Base-by-base conservation (phyloP, 306 rosid genomes). In the Leucaena leucocephala region DNA sequence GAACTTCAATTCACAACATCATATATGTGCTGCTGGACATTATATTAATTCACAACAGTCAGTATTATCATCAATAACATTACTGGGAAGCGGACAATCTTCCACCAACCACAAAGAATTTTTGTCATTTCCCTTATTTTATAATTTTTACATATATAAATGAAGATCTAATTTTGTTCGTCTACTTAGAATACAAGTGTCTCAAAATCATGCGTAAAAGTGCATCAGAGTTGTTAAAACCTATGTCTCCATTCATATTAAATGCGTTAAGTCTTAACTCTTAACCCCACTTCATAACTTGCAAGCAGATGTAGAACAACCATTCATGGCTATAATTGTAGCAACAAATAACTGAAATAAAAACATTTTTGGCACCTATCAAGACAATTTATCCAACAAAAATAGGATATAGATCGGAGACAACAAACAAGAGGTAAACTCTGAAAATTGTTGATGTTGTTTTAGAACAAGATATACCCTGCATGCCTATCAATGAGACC, bases 31-130 rank as follows among this genome's bases (percentile, higher is more conserved):
- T 35, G 61, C 59, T 76, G 8, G 39, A 81, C 58, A 35, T 35
- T 35, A 35, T 35, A 3, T 35, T 35, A 35, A 48, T 27, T 61
- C 38, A 66, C 39, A 33, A 57, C 19, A 71, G 11, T 27, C 49
- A 52, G 81, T 52, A 68, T 58, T 50, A 79, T 50, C 59, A 79
- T 74, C 45, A 64, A 67, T 82, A 67, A 54, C 63, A 63, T 45
- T 62, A 22, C 59, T 21, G 15, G 45, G 65, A 72, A 33, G 19
- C 3, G 49, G 66, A 75, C 48, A 79, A 79, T 8, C 43, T 55
- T 76, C 72, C 73, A 66, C 49, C 52, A 64, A 27, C 17, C 42
- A 71, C 46, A 0, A 1, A 1, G 14, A 35, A 10, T 52, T 45
- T 49, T 74, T 35, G 35, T 38, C 5, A 34, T 42, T 75, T 45